Base-by-base conservation (phyloP, 208 protist genomes). In the Crithidia expoeki region DNA sequence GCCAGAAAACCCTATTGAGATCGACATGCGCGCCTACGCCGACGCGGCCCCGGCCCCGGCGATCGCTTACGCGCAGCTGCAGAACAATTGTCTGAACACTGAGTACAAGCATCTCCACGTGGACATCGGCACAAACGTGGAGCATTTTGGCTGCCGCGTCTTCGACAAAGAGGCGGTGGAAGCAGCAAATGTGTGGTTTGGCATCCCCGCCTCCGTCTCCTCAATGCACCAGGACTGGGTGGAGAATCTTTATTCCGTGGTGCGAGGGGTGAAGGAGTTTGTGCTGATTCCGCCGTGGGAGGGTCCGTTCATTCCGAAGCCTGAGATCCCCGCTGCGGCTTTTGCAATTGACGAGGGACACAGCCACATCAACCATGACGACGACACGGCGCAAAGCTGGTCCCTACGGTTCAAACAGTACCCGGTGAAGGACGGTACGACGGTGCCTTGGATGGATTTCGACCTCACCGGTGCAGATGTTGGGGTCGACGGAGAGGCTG, bases 181-280 rank as follows among this genome's bases (percentile, higher is more conserved):
- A 68, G 94, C 93, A 32, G 83, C 84, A 5, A 98, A 98, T 42
- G 77, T 98, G 51, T 98, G 94, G 94, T 82, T 98, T 32, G 94
- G 94, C 59, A 88, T 85, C 33, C 76, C 80, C 0, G 83, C 84
- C 47, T 90, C 84, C 2, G 89, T 96, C 30, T 93, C 88, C n/a
- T 92, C 88, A 19, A 78, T 95, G 81, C 94, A 98, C 62, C 91
- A 96, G 74, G 94, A 98, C 80, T 95, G 83, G 82, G 94, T 94
- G 25, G 92, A 98, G 75, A 98, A 98, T 67, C 78, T 98, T 19
- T 98, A 98, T 79, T 64, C 84, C 7, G 92, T 97, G 4, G 83
- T 98, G 36, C 82, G 89, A 12, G 94, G 94, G 3, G 84, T 91
- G 49, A 98, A 98, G 82, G 88, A 93, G 68, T 97, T 97, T 47